Evolutionary conservation across 2,329 filamentous ascomycete genomes (phyloP), one percentile per base, ranked within the genome.

Genomic region (Aspergillus sp.): DNA sequence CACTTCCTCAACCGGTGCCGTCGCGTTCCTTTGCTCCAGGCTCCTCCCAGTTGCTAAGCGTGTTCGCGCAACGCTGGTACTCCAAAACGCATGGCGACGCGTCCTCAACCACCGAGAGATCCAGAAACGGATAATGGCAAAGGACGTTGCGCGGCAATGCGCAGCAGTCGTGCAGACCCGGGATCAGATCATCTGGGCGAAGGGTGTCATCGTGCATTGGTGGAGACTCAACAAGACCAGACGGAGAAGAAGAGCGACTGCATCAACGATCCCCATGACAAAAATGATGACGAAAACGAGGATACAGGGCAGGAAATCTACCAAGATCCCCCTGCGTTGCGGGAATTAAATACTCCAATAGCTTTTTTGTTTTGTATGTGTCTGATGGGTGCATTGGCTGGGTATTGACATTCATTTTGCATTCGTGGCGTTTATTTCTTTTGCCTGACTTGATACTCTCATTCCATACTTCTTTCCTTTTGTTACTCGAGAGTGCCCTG

Each of bases 11-110:
- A 67, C 85, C 24, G 79, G 82, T 2, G 79, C 81, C 3, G 78
- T 88, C 7, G 78, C 83, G 4, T 86, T 86, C 67, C 78, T 88
- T 5, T 84, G 83, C 42, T 85, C 82, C 4, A 78, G 84, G 41
- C 72, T 87, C 1, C 73, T 87, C 3, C 78, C 80, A 0, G 75
- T 83, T 5, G 78, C 79, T 1, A 76, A 76, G 55, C 72, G 71
- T 12, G 73, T 78, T 56, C 78, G 80, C 43, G 84, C 84, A 2
- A 83, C 83, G 0, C 67, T 73, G 2, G 74, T 74, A 0, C 77
- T 88, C 15, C 84, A 87, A 65, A 72, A 73, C 15, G 75, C 76
- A 6, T 86, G 80, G 74, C 79, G 84, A 55, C 63, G 61, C 20
- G 63, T 61, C 12, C 56, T 66, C 8, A 42, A 57, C 20, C 53